Conservation (phyloP, 495 filamentous ascomycete species). For the Aspergillus avenaceus region DNA sequence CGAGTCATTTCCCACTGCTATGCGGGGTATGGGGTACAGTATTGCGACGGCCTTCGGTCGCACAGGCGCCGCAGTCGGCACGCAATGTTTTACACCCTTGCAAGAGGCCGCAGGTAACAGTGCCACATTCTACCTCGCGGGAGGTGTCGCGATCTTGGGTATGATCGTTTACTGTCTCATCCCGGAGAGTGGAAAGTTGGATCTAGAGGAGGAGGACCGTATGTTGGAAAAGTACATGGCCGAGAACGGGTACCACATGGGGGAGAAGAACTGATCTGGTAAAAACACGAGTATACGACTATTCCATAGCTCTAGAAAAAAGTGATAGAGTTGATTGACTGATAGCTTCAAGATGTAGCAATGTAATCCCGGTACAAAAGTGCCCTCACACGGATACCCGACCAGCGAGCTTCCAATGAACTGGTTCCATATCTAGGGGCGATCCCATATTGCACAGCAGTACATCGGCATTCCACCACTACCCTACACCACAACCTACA, state of each 20-base stretch:
- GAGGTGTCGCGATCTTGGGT: conserved; percentile 25
- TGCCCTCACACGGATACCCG: too few species aligned
- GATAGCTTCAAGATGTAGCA: too few species aligned
- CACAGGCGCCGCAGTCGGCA: conserved; percentile 32
- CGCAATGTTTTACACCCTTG: conserved; percentile 31
- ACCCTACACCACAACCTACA: too few species aligned
- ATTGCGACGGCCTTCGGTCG: conserved; percentile 32
- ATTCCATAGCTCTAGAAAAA: too few species aligned
- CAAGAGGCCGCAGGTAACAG: conserved; percentile 22
- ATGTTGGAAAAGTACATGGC: conserved; percentile 20
- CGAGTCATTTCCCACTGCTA: conserved; percentile 32
- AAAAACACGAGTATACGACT: too few species aligned
- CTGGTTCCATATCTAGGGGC: too few species aligned
- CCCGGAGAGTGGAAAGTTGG: conserved; percentile 28
- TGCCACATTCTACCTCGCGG: conserved; percentile 32
- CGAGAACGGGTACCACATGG: conserved; percentile 42
- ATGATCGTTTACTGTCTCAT: conserved; percentile 28
- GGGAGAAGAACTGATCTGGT: background rate
- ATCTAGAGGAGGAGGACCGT: conserved; percentile 30
- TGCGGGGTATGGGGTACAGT: conserved; percentile 35
- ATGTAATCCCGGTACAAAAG: too few species aligned
- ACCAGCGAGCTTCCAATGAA: too few species aligned
- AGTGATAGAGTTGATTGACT: too few species aligned
- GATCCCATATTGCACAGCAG: too few species aligned
- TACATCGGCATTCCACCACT: too few species aligned